Conservation (phyloP, 371 early-diverging fungal species). For the Quaeritorhiza haematococci region DNA sequence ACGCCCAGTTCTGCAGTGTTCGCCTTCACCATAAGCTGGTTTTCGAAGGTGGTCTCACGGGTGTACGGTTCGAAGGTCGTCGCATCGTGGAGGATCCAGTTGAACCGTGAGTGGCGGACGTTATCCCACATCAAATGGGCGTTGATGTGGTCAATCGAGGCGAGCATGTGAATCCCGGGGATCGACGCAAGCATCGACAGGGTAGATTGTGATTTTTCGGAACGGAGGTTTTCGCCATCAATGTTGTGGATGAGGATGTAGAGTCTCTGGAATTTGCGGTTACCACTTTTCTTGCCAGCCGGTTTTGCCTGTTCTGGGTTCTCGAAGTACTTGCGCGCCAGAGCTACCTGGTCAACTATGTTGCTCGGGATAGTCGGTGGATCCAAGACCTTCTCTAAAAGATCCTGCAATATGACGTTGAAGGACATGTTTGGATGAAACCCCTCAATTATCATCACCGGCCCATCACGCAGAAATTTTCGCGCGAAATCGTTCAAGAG, state of each 20-base stretch:
- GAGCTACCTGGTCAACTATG: slow-evolving; percentile 42
- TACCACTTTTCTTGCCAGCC: slow-evolving; percentile 41
- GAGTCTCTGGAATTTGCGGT: slow-evolving; percentile 48
- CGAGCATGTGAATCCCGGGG: slow-evolving; percentile 70
- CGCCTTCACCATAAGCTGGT: slow-evolving; percentile 59
- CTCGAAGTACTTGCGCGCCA: slow-evolving; percentile 18
- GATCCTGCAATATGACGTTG: not conserved
- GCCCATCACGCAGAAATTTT: slow-evolving; percentile 31
- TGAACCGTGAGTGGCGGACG: slow-evolving; percentile 58
- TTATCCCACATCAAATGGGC: slow-evolving; percentile 84
- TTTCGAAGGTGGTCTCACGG: slow-evolving; percentile 78
- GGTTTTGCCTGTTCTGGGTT: slow-evolving; percentile 57
- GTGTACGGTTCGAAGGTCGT: slow-evolving; percentile 80
- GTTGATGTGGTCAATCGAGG: slow-evolving; percentile 86
- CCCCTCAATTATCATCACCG: slow-evolving; percentile 77
- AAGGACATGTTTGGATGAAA: slow-evolving; percentile 46
- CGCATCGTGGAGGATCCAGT: slow-evolving; percentile 85
- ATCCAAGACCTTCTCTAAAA: not conserved
- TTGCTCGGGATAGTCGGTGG: slow-evolving; percentile 53
- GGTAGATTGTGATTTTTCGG: slow-evolving; percentile 60
- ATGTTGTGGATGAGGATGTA: slow-evolving; percentile 85
- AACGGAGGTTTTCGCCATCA: slow-evolving; percentile 79
- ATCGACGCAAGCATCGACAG: slow-evolving; percentile 61
- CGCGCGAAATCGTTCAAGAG: slow-evolving; percentile 69
- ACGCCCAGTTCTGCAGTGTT: slow-evolving; percentile 48